phyloP scores from a whole-genome alignment of 2,329 filamentous ascomycete species.

The Fusarium abutilonis region DNA sequence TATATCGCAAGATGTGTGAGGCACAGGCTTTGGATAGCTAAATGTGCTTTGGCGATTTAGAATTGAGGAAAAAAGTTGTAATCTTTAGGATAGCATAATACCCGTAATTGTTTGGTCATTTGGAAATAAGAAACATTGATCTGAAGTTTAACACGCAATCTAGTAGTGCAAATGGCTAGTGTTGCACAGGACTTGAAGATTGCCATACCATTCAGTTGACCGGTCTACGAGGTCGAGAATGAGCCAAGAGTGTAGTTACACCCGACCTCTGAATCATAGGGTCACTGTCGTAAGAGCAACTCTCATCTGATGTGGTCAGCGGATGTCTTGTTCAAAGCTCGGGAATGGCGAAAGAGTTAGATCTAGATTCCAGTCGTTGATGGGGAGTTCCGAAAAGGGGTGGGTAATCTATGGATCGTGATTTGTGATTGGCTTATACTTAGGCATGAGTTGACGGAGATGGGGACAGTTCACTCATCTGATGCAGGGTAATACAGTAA shows the following conservation, averaged over 20 bases:
- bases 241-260: slow-evolving; percentile 6
- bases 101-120: background rate
- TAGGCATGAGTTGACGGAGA: slow-evolving; percentile 15
- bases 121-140: background rate
- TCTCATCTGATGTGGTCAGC: slow-evolving; percentile 11
- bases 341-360: slow-evolving; percentile 17
- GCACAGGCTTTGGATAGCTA: slow-evolving; percentile 50
- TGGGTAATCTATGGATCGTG: slow-evolving; percentile 33
- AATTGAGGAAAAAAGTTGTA: slow-evolving; percentile 6
- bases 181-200: background rate
- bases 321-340: slow-evolving; percentile 7
- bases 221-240: slow-evolving; percentile 4
- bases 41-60: background rate
- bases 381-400: slow-evolving; percentile 11
- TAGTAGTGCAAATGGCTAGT: background rate
- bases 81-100: slow-evolving; percentile 33
- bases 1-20: slow-evolving; percentile 63
- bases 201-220: slow-evolving; percentile 1
- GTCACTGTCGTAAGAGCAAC: background rate
- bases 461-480: slow-evolving; percentile 8
- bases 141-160: background rate
- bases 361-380: slow-evolving; percentile 34
- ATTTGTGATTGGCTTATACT: slow-evolving; percentile 16
- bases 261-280: background rate
- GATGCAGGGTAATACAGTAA: slow-evolving; percentile 3